Evolutionary conservation across 2,329 filamentous ascomycete genomes (phyloP).

Genomic region (Neofusicoccum laricinum): DNA sequence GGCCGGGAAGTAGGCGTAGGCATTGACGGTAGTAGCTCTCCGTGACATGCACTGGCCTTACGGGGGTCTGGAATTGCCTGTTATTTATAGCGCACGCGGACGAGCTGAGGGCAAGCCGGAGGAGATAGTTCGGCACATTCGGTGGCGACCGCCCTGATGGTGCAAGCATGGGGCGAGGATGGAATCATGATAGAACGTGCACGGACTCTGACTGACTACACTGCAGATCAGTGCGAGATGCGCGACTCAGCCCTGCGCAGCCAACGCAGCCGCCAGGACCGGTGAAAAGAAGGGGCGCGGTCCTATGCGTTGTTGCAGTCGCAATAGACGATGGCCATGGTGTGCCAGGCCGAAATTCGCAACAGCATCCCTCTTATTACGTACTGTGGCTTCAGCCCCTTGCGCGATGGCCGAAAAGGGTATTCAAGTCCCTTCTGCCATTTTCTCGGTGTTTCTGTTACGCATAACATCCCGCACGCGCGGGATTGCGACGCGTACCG

Average conservation of each 20-base stretch:
- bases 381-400: conserved; percentile 10
- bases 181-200: not conserved
- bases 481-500: not conserved
- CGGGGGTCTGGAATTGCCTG: too few species aligned
- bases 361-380: not conserved
- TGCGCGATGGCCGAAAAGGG: not conserved
- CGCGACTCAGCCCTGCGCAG: not conserved
- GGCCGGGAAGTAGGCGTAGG: too few species aligned
- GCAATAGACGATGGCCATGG: not conserved
- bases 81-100: too few species aligned
- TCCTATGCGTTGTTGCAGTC: not conserved
- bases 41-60: too few species aligned
- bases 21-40: too few species aligned
- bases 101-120: too few species aligned
- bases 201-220: not conserved
- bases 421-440: not conserved
- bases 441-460: conserved; percentile 7
- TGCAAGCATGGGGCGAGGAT: conserved; percentile 9
- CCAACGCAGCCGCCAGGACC: not conserved
- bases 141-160: not conserved
- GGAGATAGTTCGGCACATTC: not conserved
- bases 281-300: not conserved
- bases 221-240: not conserved
- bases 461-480: conserved; percentile 11
- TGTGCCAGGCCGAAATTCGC: not conserved